Percentiles rank a stretch among this genome's conserved stretches.
Conservation (phyloP, 208 protist species). For the Blastocrithidia nonstop region DNA sequence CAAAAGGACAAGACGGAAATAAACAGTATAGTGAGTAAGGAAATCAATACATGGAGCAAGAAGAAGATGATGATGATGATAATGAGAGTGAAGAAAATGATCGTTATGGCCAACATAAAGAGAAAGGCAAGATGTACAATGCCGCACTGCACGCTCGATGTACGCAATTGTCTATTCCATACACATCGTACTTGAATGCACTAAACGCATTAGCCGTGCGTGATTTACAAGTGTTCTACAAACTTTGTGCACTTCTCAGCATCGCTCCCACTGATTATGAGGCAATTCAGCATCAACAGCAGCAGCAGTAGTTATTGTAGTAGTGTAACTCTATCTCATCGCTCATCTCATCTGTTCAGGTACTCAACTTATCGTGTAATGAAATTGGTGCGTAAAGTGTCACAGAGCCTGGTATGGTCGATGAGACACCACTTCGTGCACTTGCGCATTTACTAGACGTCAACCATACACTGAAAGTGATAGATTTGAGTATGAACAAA, state of each 20-base stretch:
- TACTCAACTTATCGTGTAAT: conserved; percentile 31
- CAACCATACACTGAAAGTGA: conserved; percentile 60
- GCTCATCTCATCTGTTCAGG: conserved; percentile 23
- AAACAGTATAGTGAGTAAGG: no score
- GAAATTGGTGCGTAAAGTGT: conserved; percentile 11
- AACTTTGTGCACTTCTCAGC: conserved; percentile 44
- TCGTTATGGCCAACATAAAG: conserved; percentile 9
- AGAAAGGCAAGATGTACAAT: conserved; percentile 30
- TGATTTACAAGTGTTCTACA: conserved; percentile 45
- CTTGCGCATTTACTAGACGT: conserved; percentile 50
- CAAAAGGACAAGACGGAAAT: no score
- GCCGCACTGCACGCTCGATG: conserved; percentile 38
- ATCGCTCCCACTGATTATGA: no score
- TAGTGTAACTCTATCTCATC: conserved; percentile 46
- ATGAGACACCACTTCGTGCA: conserved; percentile 17
- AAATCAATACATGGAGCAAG: no score
- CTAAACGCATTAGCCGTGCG: conserved; percentile 30
- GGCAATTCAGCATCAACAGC: conserved; percentile 33
- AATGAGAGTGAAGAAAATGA: conserved; percentile 7
- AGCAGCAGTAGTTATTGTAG: conserved; percentile 38
- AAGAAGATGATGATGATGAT: conserved; percentile 4
- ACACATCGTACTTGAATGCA: conserved; percentile 31
- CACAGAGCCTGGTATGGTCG: background rate
- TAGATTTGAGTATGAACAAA: conserved; percentile 62
- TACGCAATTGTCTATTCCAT: conserved; percentile 28